Base-by-base conservation (phyloP, 805 yeast genomes). In the Candida broadrunensis region DNA sequence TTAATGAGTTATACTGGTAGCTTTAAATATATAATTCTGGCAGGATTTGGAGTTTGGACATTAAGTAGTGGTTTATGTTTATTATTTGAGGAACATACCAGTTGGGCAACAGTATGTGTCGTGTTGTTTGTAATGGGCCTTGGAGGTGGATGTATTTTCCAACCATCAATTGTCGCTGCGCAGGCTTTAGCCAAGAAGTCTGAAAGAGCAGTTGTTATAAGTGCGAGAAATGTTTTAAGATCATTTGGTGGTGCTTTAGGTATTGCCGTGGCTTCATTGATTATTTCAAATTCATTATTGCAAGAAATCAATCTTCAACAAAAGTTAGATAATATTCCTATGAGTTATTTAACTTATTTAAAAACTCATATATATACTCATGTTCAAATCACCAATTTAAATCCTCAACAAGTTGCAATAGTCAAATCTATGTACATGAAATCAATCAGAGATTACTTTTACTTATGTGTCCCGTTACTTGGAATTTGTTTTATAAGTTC, bases 241-340 rank as follows among this genome's bases (percentile, higher is more conserved):
- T 73, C 81, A 2, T 70, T 81, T 42, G 86, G 85, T 13, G 83
- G 83, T n/a, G 72, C 84, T 1, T 60, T 78, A 20, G 85, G 85
- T 0, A 61, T 79, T 27, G 82, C 84, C 1, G 56, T 75, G 8
- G 54, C 65, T 18, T 65, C 75, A 1, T 56, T 67, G 13, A 64
- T 66, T 23, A 57, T 68, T 15, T 58, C 69, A 41, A 70, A 67
- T 45, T 50, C 67, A 1, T 46, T 69, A 29, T 40, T 63, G 40
- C 45, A 47, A 31, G 51, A 58, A 27, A 50, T 65, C 18, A 38
- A 43, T 4, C 21, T 18, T 13, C 12, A 39, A 15, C 37, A 33
- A 29, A 33, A 19, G 9, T 19, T 27, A 8, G 34, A 31, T 8
- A n/a, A 32, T 14, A 23, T 52, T 6, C 50, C 52, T 15, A 33